phyloP scores from a whole-genome alignment of 768 basidiomycete species.

The Lactarius deliciosus region DNA sequence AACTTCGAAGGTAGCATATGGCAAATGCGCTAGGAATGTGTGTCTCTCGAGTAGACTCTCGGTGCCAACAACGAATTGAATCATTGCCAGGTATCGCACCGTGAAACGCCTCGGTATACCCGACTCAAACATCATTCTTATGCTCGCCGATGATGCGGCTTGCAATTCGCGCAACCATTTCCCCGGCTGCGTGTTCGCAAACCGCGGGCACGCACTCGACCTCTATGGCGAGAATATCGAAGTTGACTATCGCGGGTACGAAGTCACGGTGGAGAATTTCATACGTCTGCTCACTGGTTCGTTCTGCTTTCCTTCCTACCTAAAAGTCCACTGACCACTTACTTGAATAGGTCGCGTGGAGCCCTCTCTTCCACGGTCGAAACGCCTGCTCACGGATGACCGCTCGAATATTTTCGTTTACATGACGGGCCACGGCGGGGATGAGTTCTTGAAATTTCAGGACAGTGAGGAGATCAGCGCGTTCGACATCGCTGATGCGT shows the following conservation, averaged over 20 bases:
- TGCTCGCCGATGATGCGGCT: constrained; percentile 96
- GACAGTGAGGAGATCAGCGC: constrained; percentile 98
- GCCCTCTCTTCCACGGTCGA: constrained; percentile 82
- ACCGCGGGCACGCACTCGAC: constrained; percentile 76
- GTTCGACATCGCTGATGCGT: constrained; percentile 95
- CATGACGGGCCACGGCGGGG: constrained; percentile 98
- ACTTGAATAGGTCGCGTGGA: constrained; percentile 71
- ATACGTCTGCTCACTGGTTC: constrained; percentile 87
- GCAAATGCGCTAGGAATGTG: constrained; percentile 96
- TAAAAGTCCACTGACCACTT: neutral
- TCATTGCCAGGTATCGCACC: constrained; percentile 79
- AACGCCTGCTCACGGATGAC: constrained; percentile 88
- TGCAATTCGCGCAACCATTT: constrained; percentile 93
- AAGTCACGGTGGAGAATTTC: constrained; percentile 97
- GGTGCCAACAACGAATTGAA: neutral
- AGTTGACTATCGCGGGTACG: constrained; percentile 97
- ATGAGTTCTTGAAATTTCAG: constrained; percentile 98
- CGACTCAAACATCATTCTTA: constrained; percentile 97
- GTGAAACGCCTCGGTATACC: constrained; percentile 98
- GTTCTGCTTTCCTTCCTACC: constrained; percentile 31
- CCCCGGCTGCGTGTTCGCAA: constrained; percentile 91
- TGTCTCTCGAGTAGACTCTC: neutral
- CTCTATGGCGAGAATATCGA: constrained; percentile 96
- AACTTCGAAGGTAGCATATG: constrained; percentile 71
- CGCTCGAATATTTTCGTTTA: constrained; percentile 94